These are phyloP conservation scores for Xylaria flabelliformis DNA, from an alignment of 495 filamentous ascomycete species.

Conservation along the genomic window DNA sequence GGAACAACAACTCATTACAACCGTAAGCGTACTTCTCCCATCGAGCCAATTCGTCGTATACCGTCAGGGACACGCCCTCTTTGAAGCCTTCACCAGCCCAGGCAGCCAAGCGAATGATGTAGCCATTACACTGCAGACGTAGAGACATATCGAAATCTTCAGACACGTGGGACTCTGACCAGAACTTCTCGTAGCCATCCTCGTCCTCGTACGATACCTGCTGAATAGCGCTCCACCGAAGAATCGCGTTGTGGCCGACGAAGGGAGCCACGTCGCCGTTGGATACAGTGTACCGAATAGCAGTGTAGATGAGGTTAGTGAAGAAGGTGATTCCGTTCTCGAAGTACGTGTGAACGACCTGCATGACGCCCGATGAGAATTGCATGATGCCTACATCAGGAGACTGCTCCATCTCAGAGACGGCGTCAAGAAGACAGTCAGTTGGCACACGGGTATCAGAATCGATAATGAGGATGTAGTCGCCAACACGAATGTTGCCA, in stretches of 20 bases:
- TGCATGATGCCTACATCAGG: conserved; percentile 84
- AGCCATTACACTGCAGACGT: conserved; percentile 73
- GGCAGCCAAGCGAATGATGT: conserved; percentile 74
- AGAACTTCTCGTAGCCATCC: conserved; percentile 78
- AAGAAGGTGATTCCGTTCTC: conserved; percentile 84
- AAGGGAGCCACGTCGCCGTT: conserved; percentile 87
- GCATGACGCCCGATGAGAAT: conserved; percentile 83
- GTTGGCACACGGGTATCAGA: conserved; percentile 77
- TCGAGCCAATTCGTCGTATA: conserved; percentile 82
- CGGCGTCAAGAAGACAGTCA: conserved; percentile 79
- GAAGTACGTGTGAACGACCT: conserved; percentile 75
- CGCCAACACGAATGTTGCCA: conserved; percentile 79
- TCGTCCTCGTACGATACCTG: conserved; percentile 72
- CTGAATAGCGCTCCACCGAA: conserved; percentile 81
- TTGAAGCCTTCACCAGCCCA: conserved; percentile 81
- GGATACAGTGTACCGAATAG: conserved; percentile 77
- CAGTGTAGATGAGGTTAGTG: conserved; percentile 81
- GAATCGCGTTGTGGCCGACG: conserved; percentile 79
- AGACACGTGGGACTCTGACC: conserved; percentile 82
- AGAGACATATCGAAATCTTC: conserved; percentile 90
- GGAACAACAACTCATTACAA: conserved; percentile 83
- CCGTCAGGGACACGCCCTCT: conserved; percentile 83
- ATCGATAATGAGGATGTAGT: conserved; percentile 79
- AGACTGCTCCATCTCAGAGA: conserved; percentile 79
- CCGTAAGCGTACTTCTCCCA: conserved; percentile 91